These are phyloP conservation scores for Diaporthe batatas DNA, from an alignment of 2,329 filamentous ascomycete genomes.

Conservation along the genomic window DNA sequence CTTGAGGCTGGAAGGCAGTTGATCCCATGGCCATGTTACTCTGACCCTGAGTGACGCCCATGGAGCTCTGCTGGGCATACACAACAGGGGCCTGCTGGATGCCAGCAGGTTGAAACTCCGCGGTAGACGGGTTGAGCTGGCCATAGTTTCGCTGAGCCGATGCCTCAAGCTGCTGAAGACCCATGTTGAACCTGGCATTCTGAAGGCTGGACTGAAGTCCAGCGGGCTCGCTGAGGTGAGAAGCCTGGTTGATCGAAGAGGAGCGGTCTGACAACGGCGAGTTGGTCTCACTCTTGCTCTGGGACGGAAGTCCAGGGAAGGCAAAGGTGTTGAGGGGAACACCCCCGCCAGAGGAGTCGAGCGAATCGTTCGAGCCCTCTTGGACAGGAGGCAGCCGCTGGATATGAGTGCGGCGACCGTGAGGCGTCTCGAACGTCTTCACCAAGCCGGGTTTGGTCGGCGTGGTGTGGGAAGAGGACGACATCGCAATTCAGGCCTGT, in stretches of 20 bases:
- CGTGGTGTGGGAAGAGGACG: not conserved
- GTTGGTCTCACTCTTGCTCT: conserved; percentile 29
- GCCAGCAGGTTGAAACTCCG: conserved; percentile 1
- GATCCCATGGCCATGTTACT: not conserved
- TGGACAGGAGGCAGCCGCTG: not conserved
- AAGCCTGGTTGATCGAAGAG: not conserved
- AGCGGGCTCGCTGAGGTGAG: conserved; percentile 22
- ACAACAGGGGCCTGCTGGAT: not conserved
- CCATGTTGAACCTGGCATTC: not conserved
- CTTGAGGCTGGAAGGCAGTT: not conserved
- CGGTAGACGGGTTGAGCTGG: conserved; percentile 13
- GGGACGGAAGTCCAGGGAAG: conserved; percentile 18
- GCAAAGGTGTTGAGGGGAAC: conserved; percentile 10
- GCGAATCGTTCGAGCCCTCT: conserved; percentile 18
- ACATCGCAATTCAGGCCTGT: conserved; percentile 9
- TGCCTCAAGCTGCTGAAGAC: not conserved
- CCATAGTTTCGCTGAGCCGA: not conserved
- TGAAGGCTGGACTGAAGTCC: not conserved
- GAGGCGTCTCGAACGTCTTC: not conserved
- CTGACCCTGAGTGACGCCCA: not conserved
- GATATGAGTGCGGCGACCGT: not conserved
- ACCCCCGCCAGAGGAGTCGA: conserved; percentile 30
- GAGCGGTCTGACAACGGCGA: conserved; percentile 15
- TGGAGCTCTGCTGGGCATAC: not conserved
- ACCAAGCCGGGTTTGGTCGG: not conserved